A percentile compares a stretch with the other conserved stretches of the same genome.
phyloP scores from a whole-genome alignment of 768 basidiomycete species.

The Panellus pusillus region DNA sequence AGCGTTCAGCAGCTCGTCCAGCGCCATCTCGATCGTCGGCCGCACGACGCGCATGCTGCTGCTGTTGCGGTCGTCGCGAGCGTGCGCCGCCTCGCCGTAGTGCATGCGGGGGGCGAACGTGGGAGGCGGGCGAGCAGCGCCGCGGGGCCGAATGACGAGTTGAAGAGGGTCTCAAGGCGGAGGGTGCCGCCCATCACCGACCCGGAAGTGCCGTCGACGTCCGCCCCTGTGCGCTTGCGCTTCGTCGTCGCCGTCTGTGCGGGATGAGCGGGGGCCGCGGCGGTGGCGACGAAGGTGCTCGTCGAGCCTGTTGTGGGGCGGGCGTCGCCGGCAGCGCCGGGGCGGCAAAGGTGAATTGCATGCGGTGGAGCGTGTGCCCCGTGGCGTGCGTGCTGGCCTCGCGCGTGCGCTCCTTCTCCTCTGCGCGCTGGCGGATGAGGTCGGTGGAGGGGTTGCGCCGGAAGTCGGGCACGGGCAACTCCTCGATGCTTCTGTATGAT shows the following conservation, averaged over 20 bases:
- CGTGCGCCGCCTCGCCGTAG: constrained; percentile 69
- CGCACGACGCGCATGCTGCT: constrained; percentile 47
- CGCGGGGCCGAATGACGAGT: constrained; percentile 73
- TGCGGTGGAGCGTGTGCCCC: constrained; percentile 77
- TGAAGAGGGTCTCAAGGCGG: constrained; percentile 74
- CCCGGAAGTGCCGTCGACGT: too few species aligned
- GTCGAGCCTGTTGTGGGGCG: constrained; percentile 42
- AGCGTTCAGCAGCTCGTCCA: constrained; percentile 75
- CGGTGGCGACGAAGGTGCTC: constrained; percentile 57
- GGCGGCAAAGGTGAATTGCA: constrained; percentile 89
- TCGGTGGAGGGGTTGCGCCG: constrained; percentile 78
- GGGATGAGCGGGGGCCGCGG: constrained; percentile 43
- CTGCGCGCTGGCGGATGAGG: constrained; percentile 77
- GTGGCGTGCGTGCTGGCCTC: constrained; percentile 63
- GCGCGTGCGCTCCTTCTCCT: constrained; percentile 77
- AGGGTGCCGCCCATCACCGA: constrained; percentile 31
- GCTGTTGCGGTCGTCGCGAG: constrained; percentile 52
- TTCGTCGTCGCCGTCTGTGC: constrained; percentile 44
- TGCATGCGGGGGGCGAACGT: constrained; percentile 68
- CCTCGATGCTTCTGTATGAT: constrained; percentile 71
- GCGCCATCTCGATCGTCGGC: constrained; percentile 82
- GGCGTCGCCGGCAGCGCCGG: constrained; percentile 49
- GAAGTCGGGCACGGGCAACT: constrained; percentile 82
- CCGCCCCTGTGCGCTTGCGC: constrained; percentile 14
- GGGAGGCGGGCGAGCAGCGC: constrained; percentile 69